Evolutionary conservation across 257 asterid species (phyloP), one percentile per base, ranked within the genome.

Genomic region (Coffea canephora): DNA sequence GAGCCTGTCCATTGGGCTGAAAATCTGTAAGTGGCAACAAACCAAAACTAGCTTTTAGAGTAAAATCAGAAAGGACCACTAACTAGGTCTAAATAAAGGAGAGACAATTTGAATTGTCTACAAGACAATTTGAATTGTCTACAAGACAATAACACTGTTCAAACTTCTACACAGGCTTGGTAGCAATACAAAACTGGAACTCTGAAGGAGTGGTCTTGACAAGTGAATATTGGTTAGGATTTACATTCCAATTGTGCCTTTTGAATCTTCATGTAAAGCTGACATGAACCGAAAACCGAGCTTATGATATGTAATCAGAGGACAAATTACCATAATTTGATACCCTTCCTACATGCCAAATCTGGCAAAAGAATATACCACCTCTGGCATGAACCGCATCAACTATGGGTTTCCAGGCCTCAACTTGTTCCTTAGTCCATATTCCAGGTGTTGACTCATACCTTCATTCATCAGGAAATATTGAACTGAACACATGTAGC

Each of bases 1-100:
- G 98, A 78, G 87, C 88, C 82, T 90, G 90, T 77, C 91, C 94
- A 69, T 87, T 86, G 48, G 97, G 97, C 84, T 89, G 92, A 84
- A 85, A 88, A 74, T 41, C 97, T 89, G 88, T 12, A 68, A 68
- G 74, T 52, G 68, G 67, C 75, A 61, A 49, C 39, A 50, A 52
- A 46, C 18, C 74, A 65, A 75, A 34, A 15, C 12, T 3, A 8
- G 36, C 45, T 70, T 3, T 70, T 70, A 71, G 59, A 46, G 11
- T 39, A 15, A 71, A 23, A 23, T 6, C 6, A 3, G 27, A 12
- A 41, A n/a, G n/a, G 74, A 70, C 7, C 6, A 74, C 9, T 34
- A 54, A 15, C 34, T 36, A 31, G 36, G 46, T 73, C 13, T 39
- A 39, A 39, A 39, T 39, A 39, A 39, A 39, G 43, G 43, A 39